Evolutionary conservation across 495 filamentous ascomycete genomes (phyloP).

Genomic region (Amphirosellinia nigrospora): DNA sequence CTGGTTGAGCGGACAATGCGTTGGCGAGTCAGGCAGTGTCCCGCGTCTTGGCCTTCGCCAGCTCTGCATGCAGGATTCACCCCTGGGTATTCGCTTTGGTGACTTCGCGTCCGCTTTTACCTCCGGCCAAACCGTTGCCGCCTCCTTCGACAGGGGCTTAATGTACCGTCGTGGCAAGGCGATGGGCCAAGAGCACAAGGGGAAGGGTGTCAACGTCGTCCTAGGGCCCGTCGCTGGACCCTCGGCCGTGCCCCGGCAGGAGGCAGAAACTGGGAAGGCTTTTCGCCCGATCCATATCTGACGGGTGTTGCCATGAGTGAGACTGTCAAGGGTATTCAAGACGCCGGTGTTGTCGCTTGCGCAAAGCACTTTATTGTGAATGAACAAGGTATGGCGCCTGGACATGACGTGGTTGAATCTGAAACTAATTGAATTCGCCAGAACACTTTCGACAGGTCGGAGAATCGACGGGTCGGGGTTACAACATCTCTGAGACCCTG

Average conservation of each 20-base stretch:
- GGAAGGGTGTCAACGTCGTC: slow-evolving; percentile 84
- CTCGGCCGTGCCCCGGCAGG: slow-evolving; percentile 74
- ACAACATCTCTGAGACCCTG: slow-evolving; percentile 65
- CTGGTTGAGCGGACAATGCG: slow-evolving; percentile 79
- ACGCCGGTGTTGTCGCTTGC: slow-evolving; percentile 79
- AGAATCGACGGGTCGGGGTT: slow-evolving; percentile 68
- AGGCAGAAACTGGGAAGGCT: slow-evolving; percentile 92
- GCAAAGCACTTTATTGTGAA: slow-evolving; percentile 84
- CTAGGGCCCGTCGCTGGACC: slow-evolving; percentile 92
- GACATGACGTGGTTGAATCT: not conserved
- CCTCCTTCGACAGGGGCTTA: slow-evolving; percentile 74
- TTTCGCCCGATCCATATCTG: slow-evolving; percentile 76
- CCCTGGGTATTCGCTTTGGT: slow-evolving; percentile 78
- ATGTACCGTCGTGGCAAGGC: slow-evolving; percentile 76
- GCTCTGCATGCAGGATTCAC: slow-evolving; percentile 89
- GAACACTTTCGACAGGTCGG: slow-evolving; percentile 82
- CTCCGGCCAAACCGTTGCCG: slow-evolving; percentile 80
- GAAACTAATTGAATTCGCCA: slow-evolving; percentile 25
- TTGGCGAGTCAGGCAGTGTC: slow-evolving; percentile 75
- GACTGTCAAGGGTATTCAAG: slow-evolving; percentile 81
- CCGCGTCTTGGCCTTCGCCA: slow-evolving; percentile 79
- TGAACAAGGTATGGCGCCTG: slow-evolving; percentile 54
- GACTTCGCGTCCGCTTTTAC: slow-evolving; percentile 84
- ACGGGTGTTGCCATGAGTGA: slow-evolving; percentile 75
- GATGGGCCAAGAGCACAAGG: slow-evolving; percentile 80